Evolutionary conservation across 495 filamentous ascomycete species (phyloP).

Genomic region (Penicillium argentinense): DNA sequence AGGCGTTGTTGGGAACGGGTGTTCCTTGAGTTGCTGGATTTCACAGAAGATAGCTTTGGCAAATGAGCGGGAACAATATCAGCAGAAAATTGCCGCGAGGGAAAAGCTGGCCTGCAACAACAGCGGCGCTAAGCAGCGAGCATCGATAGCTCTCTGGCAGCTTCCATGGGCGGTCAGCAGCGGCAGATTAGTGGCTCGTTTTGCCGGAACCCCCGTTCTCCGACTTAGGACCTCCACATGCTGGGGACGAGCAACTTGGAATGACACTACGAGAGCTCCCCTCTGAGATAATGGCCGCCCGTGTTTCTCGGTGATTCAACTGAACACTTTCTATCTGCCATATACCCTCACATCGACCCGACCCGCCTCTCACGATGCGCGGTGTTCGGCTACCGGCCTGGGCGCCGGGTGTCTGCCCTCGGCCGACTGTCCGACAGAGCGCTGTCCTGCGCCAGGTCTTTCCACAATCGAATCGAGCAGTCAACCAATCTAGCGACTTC

Average conservation of each 20-base stretch:
- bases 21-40: too few species aligned
- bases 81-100: too few species aligned
- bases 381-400: constrained; percentile 41
- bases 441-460: constrained; percentile 20
- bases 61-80: too few species aligned
- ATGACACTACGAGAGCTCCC: constrained; percentile 5
- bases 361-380: constrained; percentile 37
- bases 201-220: not conserved
- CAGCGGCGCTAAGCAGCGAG: constrained; percentile 12
- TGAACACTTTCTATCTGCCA: not conserved
- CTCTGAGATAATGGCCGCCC: constrained; percentile 39
- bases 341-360: constrained; percentile 17
- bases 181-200: constrained; percentile 5
- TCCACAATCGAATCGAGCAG: constrained; percentile 7
- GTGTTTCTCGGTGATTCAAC: constrained; percentile 24
- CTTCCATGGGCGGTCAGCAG: constrained; percentile 38
- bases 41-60: too few species aligned
- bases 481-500: constrained; percentile 1
- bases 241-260: constrained; percentile 8
- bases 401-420: constrained; percentile 32
- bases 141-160: constrained; percentile 40
- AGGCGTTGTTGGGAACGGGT: not conserved
- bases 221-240: constrained; percentile 23
- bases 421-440: constrained; percentile 22
- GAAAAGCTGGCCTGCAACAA: too few species aligned